Evolutionary conservation across 352 stramenopile genomes (phyloP), one percentile per base, ranked within the genome.

Genomic region (Phytophthora agathidicida): DNA sequence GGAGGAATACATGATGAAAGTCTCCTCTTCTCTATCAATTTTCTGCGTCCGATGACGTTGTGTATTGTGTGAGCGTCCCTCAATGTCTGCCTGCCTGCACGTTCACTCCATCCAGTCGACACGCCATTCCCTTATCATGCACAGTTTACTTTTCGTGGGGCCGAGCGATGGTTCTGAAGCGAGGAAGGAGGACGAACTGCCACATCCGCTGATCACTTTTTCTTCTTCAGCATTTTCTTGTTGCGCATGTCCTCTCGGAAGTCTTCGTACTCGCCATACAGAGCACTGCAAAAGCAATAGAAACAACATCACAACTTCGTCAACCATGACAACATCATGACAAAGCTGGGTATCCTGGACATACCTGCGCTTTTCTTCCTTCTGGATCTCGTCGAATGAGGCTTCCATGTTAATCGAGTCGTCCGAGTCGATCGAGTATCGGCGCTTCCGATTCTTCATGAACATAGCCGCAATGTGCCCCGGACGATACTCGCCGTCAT

Each of bases 381-480:
- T 80, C 65, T 93, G 84, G 44, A 96, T 96, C 59, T 96, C 84
- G 17, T 84, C 80, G 46, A 83, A 94, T 3, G 76, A 86, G 7
- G 86, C 83, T 32, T 96, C 86, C 86, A 96, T 96, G 56, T 95
- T 89, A 47, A 75, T 83, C 47, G 86, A 95, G 50, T 92, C 86
- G 6, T 75, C 71, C 48, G 84, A 93, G 50, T 94, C 86, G 28
- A 89, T 73, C 43, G 84, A 92, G 65, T 90, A 89, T 28, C 73
- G 70, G 10, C 80, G 77, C 67, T 91, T 89, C 3, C 84, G 76
- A 20, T 83, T 80, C 46, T 90, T 90, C 7, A 73, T 72, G 27
- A 96, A 85, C 83, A 94, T 93, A 16, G 77, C 75, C 23, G 84
- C 77, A 63, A 96, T 94, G 54, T 72, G 74, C 11, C 86, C 86